phyloP scores from a whole-genome alignment of 495 filamentous ascomycete genomes.

The Ramalina intermedia region DNA sequence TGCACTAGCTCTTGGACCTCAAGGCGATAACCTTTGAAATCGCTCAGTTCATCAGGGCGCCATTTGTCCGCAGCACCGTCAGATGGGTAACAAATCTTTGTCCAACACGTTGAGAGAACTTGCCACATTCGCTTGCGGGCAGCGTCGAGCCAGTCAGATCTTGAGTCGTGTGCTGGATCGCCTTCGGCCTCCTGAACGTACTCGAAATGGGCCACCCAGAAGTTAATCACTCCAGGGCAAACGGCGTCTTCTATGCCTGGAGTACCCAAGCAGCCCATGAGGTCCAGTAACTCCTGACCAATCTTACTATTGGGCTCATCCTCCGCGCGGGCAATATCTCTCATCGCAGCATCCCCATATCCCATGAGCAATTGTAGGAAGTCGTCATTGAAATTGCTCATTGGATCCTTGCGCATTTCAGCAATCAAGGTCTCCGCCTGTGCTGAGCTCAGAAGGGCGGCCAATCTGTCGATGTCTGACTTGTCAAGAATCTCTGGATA shows the following conservation, averaged over 20 bases:
- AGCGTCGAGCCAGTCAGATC: slow-evolving; percentile 22
- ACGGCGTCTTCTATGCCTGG: slow-evolving; percentile 65
- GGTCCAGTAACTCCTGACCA: slow-evolving; percentile 33
- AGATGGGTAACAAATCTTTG: slow-evolving; percentile 47
- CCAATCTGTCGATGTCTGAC: too few relatives aligned
- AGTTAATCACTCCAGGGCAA: slow-evolving; percentile 63
- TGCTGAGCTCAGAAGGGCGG: too few relatives aligned
- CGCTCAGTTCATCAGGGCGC: slow-evolving; percentile 54
- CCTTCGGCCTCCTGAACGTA: slow-evolving; percentile 26
- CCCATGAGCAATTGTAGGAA: slow-evolving; percentile 58
- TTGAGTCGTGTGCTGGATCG: slow-evolving; percentile 15
- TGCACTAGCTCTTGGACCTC: slow-evolving; percentile 74
- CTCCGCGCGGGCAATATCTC: slow-evolving; percentile 28
- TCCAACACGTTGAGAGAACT: slow-evolving; percentile 44
- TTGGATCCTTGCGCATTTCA: neutral
- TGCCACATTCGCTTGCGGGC: slow-evolving; percentile 30
- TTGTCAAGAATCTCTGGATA: too few relatives aligned
- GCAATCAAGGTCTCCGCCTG: neutral
- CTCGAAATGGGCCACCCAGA: slow-evolving; percentile 65
- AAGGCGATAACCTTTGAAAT: slow-evolving; percentile 63
- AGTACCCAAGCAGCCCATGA: slow-evolving; percentile 58
- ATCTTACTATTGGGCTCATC: slow-evolving; percentile 8
- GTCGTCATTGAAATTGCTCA: slow-evolving; percentile 24
- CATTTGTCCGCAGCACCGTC: slow-evolving; percentile 34
- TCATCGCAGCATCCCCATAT: slow-evolving; percentile 46